These are phyloP conservation scores for Candida andamanensis DNA, from an alignment of 805 yeast genomes.

Conservation along the genomic window DNA sequence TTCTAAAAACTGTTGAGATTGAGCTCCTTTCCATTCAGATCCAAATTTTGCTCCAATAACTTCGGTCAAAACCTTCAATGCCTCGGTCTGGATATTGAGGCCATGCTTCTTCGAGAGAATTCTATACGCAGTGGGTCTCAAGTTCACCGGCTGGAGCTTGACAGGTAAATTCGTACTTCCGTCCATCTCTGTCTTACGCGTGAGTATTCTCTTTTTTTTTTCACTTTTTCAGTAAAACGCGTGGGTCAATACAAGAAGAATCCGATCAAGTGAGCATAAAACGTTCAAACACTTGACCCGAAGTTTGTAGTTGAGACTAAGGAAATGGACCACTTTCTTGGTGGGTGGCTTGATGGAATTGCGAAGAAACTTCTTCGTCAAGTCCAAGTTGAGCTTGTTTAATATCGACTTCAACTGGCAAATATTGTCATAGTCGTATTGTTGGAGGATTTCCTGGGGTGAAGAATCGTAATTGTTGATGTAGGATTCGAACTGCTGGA, in stretches of 20 bases:
- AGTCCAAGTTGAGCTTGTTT: conserved; percentile 7
- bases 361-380: conserved; percentile 6
- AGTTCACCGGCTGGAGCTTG: conserved; percentile 68
- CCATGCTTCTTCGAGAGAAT: conserved; percentile 90
- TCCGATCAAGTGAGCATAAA: conserved; percentile 11
- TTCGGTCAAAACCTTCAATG: conserved; percentile 67
- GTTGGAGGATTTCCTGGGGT: conserved; percentile 4
- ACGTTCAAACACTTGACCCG: conserved; percentile 7
- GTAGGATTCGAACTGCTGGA: conserved; percentile 7
- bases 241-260: conserved; percentile 8
- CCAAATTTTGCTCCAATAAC: conserved; percentile 76
- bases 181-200: too few relatives aligned
- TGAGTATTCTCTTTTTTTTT: too few relatives aligned
- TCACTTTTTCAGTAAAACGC: too few relatives aligned
- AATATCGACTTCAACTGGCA: conserved; percentile 9
- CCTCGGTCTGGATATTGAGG: conserved; percentile 81
- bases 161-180: conserved; percentile 54
- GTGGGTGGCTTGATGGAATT: conserved; percentile 2
- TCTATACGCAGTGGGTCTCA: conserved; percentile 89
- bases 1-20: conserved; percentile 63
- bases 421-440: conserved; percentile 8
- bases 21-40: conserved; percentile 73
- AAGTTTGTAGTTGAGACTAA: conserved; percentile 10
- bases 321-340: conserved; percentile 3
- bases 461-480: conserved; percentile 6